These are phyloP conservation scores for Hygrophorus russula DNA, from an alignment of 768 basidiomycete genomes.

Conservation along the genomic window DNA sequence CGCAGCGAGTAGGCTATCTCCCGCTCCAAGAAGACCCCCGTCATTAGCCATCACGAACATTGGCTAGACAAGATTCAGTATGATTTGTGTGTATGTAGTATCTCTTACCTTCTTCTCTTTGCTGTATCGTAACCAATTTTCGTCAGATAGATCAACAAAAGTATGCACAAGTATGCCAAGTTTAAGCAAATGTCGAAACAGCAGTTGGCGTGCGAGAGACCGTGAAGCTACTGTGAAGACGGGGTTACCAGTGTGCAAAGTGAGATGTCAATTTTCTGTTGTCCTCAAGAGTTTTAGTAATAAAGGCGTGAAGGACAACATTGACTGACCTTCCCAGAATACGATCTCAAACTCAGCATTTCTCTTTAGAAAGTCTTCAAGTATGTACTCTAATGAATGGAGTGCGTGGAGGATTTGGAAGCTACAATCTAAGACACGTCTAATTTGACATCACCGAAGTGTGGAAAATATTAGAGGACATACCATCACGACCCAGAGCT, in stretches of 20 bases:
- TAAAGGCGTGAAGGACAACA: background rate
- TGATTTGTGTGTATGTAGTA: background rate
- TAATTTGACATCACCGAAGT: background rate
- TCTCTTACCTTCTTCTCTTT: slow-evolving; percentile 24
- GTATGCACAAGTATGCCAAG: slow-evolving; percentile 30
- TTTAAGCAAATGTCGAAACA: slow-evolving; percentile 37
- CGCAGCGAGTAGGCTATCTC: slow-evolving; percentile 7
- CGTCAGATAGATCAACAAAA: slow-evolving; percentile 36
- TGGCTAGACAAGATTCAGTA: slow-evolving; percentile 27
- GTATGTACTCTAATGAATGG: slow-evolving; percentile 37
- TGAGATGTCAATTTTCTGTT: slow-evolving; percentile 33
- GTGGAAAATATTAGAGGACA: slow-evolving; percentile 5
- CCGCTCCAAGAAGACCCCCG: slow-evolving; percentile 23
- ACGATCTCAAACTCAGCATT: slow-evolving; percentile 49
- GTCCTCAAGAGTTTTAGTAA: background rate
- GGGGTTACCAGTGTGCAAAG: slow-evolving; percentile 24
- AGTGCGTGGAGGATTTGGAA: slow-evolving; percentile 59
- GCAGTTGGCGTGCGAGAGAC: slow-evolving; percentile 36
- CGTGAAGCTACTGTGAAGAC: slow-evolving; percentile 32
- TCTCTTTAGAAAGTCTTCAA: slow-evolving; percentile 37
- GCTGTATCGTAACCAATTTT: slow-evolving; percentile 36
- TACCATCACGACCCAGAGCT: slow-evolving; percentile 32
- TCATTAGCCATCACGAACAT: slow-evolving; percentile 58
- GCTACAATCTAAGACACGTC: slow-evolving; percentile 26
- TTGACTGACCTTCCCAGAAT: slow-evolving; percentile 43